Conservation (phyloP, 306 rosid genomes). For the Albizia julibrissin region DNA sequence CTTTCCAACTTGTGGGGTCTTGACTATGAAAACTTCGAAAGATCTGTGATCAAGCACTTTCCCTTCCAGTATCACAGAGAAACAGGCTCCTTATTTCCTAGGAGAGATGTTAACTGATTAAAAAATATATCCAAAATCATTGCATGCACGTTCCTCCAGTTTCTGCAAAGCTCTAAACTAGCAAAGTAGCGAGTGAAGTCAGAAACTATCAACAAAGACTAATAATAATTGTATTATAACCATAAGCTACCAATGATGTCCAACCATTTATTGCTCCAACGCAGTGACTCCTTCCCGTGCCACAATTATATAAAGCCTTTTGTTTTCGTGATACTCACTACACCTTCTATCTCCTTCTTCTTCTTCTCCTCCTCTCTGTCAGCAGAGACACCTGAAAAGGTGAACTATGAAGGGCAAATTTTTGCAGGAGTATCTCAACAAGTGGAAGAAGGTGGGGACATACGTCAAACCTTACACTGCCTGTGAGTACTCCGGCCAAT, state of each 20-base stretch:
- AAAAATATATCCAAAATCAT: constrained; percentile 21
- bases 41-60: constrained; percentile 42
- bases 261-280: constrained; percentile 60
- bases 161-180: constrained; percentile 42
- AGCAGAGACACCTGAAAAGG: not conserved
- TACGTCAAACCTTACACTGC: constrained; percentile 49
- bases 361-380: not conserved
- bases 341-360: constrained; percentile 25
- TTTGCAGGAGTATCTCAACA: constrained; percentile 62
- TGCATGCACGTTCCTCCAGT: constrained; percentile 72
- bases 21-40: constrained; percentile 49
- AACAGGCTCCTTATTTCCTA: constrained; percentile 24
- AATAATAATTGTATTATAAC: constrained; percentile 1
- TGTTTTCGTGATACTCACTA: constrained; percentile 43
- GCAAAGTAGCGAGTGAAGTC: constrained; percentile 30
- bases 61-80: constrained; percentile 29
- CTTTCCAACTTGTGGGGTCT: constrained; percentile 71
- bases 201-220: constrained; percentile 36
- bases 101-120: constrained; percentile 20
- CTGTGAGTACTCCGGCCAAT: constrained; percentile 55
- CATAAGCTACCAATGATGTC: constrained; percentile 56
- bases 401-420: constrained; percentile 41
- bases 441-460: constrained; percentile 72
- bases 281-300: constrained; percentile 37
- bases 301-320: constrained; percentile 59